A percentile compares a stretch with the other conserved stretches of the same genome.
Evolutionary conservation across 2,329 filamentous ascomycete species (phyloP).

Genomic region (Alternaria sp.): DNA sequence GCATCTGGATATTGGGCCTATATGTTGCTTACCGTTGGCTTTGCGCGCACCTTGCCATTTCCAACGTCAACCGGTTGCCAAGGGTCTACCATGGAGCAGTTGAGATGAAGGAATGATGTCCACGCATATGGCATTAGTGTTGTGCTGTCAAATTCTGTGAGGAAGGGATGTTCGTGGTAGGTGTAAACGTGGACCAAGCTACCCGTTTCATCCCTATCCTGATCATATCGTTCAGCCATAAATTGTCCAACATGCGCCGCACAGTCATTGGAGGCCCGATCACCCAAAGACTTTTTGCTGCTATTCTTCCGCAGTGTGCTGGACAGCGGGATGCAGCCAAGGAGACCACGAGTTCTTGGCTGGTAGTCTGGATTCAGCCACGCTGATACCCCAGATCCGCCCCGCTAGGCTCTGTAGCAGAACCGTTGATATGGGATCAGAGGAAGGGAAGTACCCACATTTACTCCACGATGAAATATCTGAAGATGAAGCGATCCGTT

Average conservation of each 20-base stretch:
- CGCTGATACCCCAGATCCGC: constrained; percentile 36
- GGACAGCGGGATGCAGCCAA: constrained; percentile 38
- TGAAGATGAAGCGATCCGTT: neutral
- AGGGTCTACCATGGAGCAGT: constrained; percentile 14
- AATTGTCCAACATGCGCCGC: neutral
- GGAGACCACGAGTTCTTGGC: constrained; percentile 39
- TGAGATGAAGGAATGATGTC: constrained; percentile 12
- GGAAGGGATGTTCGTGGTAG: constrained; percentile 18
- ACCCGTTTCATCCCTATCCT: constrained; percentile 13
- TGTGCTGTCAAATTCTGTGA: constrained; percentile 5
- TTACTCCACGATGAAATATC: constrained; percentile 2
- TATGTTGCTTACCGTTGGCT: constrained; percentile 10
- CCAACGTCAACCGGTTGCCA: constrained; percentile 10
- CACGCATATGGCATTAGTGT: constrained; percentile 5
- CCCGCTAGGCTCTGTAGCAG: constrained; percentile 13
- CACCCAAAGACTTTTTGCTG: neutral
- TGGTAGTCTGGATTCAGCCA: constrained; percentile 47
- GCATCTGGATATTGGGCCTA: constrained; percentile 8
- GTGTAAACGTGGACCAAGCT: constrained; percentile 9
- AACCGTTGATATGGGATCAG: constrained; percentile 10
- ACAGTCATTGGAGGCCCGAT: constrained; percentile 4
- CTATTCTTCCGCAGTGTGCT: constrained; percentile 20
- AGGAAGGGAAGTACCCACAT: constrained; percentile 10
- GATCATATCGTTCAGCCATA: constrained; percentile 2
- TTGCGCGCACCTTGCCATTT: constrained; percentile 9